phyloP scores from a whole-genome alignment of 495 filamentous ascomycete genomes.

The Emericellopsis terricola region DNA sequence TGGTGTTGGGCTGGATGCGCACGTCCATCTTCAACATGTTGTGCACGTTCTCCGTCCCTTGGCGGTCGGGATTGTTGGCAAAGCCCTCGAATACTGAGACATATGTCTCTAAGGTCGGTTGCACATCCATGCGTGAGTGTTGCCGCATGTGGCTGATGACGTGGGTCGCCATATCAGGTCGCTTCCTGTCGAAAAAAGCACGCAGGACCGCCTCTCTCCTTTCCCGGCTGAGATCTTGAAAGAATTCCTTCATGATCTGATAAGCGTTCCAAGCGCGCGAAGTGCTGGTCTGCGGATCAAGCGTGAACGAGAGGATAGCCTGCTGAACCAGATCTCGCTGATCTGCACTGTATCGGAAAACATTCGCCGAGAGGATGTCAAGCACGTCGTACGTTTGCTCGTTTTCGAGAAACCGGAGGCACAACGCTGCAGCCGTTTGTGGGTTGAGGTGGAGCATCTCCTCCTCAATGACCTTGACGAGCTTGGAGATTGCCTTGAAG shows the following conservation, averaged over 20 bases:
- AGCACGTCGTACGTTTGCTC: conserved; percentile 58
- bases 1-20: conserved; percentile 56
- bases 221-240: conserved; percentile 48
- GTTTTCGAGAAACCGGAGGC: conserved; percentile 47
- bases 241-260: conserved; percentile 52
- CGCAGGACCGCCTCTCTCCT: conserved; percentile 61
- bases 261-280: conserved; percentile 68
- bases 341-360: conserved; percentile 39
- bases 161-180: conserved; percentile 64
- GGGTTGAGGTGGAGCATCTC: conserved; percentile 48
- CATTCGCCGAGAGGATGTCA: conserved; percentile 55
- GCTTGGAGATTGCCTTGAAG: conserved; percentile 48
- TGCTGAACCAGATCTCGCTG: conserved; percentile 46
- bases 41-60: conserved; percentile 54
- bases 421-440: conserved; percentile 53
- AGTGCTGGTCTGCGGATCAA: conserved; percentile 39
- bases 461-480: conserved; percentile 59
- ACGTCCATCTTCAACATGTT: conserved; percentile 88
- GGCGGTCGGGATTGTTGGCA: conserved; percentile 40
- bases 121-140: conserved; percentile 31
- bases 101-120: conserved; percentile 59
- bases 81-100: conserved; percentile 59
- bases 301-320: conserved; percentile 44
- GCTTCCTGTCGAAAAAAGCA: conserved; percentile 56
- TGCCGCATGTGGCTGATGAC: conserved; percentile 83